Percentiles rank a stretch among this genome's conserved stretches.
Evolutionary conservation across 169 alveolate genomes (phyloP).

Genomic region (Eimeria falciformis): DNA sequence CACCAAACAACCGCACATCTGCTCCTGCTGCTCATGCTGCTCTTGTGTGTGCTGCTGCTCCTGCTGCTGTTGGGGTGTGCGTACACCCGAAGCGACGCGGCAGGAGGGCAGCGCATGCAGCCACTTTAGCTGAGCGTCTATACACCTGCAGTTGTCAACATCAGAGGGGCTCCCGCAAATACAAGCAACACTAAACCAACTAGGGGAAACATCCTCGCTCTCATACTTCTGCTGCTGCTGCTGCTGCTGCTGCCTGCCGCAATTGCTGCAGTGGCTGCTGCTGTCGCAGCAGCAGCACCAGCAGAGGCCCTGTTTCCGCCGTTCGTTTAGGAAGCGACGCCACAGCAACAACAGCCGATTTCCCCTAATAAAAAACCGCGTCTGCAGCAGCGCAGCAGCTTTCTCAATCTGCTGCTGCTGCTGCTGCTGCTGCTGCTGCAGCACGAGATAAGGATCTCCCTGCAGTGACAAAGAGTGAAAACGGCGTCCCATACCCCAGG

Average conservation of each 20-base stretch:
- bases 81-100: no score
- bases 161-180: not conserved
- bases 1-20: not conserved
- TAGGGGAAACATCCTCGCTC: not conserved
- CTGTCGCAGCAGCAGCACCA: not conserved
- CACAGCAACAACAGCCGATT: not conserved
- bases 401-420: not conserved
- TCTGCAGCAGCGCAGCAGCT: not conserved
- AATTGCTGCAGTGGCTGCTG: not conserved
- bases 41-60: no score
- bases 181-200: not conserved
- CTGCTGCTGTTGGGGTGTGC: no score
- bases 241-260: not conserved
- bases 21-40: not conserved
- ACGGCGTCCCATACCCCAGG: not conserved
- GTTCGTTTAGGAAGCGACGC: not conserved
- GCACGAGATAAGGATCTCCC: not conserved
- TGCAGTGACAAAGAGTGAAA: not conserved
- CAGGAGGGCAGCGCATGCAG: not conserved
- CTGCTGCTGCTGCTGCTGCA: not conserved
- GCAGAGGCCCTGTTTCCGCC: not conserved
- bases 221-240: no score
- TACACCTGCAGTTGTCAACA: not conserved
- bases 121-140: not conserved
- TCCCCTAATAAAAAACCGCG: not conserved